Base-by-base conservation (phyloP, 169 alveolate genomes). In the Eimeria necatrix region DNA sequence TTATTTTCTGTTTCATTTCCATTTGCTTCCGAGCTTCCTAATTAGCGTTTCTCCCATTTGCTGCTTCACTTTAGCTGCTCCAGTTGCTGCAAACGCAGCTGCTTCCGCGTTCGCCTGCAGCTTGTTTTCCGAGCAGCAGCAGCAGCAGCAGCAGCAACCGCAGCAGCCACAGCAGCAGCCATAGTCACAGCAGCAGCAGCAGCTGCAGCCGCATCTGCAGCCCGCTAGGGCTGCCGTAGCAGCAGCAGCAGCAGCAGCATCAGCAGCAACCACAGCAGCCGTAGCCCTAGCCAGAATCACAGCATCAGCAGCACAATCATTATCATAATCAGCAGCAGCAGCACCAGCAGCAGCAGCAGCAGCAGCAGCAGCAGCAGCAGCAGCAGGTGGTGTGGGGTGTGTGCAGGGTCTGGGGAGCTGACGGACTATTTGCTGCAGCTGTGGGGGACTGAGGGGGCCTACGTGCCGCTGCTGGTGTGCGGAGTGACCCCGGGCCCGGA, bases 381-480 rank as follows among this genome's bases (percentile, higher is more conserved):
- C 73, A 61, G 73, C 64, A 26, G 32, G 12, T 32, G 10, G 5
- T 16, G 86, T 48, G 24, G 64, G 3, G 26, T 76, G 86, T 26
- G 22, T 76, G 56, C 86, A 76, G 86, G 86, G 2, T 76, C 86
- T 32, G 61, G 86, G 8, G 86, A 76, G 86, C 60, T 76, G 53
- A 76, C 86, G 22, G 86, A 76, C 12, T 76, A 41, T 48, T 22
- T 76, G 56, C 86, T 76, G 14, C 86, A 56, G n/a, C 86, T 76
- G 61, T 76, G 86, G 86, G 86, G 48, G 12, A 7, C 12, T 8
- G 86, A 48, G 5, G 48, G 61, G 7, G 24, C 22, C 14, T 76
- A 76, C 60, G 61, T 76, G 4, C 86, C 86, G 8, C 52, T 76
- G 6, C 24, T 76, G 32, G 86, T 76, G 61, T 76, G 86, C 53